Percentiles rank a stretch among this genome's conserved stretches.
Evolutionary conservation across 345 rosid species (phyloP).

Genomic region (Noccaea bulbosa): DNA sequence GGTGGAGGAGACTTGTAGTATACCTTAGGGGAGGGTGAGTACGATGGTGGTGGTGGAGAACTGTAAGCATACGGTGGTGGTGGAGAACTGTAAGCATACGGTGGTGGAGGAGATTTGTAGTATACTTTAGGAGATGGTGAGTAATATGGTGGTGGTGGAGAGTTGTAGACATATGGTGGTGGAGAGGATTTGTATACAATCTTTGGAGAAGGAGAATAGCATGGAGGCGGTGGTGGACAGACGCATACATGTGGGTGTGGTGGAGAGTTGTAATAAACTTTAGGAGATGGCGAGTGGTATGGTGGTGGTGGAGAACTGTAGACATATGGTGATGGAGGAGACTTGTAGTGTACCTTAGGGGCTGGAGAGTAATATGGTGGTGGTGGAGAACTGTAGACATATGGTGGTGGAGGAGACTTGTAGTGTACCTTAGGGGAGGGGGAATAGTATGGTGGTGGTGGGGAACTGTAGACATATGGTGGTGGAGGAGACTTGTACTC

Average conservation of each 20-base stretch:
- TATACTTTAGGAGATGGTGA: neutral
- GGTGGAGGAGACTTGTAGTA: slow-evolving; percentile 20
- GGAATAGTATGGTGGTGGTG: slow-evolving; percentile 27
- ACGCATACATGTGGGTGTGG: slow-evolving; percentile 26
- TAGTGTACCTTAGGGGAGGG: neutral
- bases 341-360: neutral
- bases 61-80: slow-evolving; percentile 24
- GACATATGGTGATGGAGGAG: slow-evolving; percentile 26
- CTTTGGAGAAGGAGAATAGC: too few species aligned
- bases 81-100: slow-evolving; percentile 17
- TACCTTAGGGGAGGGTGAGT: slow-evolving; percentile 8
- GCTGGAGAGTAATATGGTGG: slow-evolving; percentile 18
- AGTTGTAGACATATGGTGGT: slow-evolving; percentile 7
- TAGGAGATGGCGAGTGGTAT: slow-evolving; percentile 4
- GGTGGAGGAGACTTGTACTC: slow-evolving; percentile 21
- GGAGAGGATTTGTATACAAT: slow-evolving; percentile 37
- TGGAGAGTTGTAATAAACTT: neutral
- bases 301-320: slow-evolving; percentile 33
- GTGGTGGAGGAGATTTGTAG: slow-evolving; percentile 21
- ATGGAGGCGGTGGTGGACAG: neutral
- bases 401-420: slow-evolving; percentile 29
- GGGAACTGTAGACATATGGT: slow-evolving; percentile 4
- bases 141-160: slow-evolving; percentile 1
- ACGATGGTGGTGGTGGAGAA: slow-evolving; percentile 24
- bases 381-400: slow-evolving; percentile 29